These are phyloP conservation scores for Eutypa lata DNA, from an alignment of 2,329 filamentous ascomycete genomes.

Conservation along the genomic window DNA sequence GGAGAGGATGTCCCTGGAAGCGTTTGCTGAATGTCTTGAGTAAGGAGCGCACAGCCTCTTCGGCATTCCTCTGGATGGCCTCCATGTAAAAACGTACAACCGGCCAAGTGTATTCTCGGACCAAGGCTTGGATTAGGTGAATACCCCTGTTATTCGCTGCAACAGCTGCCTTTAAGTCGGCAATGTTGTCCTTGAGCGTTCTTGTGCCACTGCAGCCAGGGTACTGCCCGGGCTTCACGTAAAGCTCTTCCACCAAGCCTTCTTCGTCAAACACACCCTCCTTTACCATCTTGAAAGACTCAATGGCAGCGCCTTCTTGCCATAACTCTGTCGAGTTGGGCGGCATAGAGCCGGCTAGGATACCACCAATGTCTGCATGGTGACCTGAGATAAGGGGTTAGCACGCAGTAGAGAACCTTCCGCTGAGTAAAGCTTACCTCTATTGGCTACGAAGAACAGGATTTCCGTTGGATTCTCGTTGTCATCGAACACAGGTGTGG, in stretches of 20 bases:
- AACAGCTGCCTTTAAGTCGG: constrained; percentile 40
- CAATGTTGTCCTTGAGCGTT: constrained; percentile 37
- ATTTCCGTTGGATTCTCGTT: constrained; percentile 9
- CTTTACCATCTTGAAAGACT: constrained; percentile 33
- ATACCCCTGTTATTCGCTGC: constrained; percentile 40
- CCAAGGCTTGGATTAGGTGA: constrained; percentile 25
- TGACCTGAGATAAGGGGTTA: constrained; percentile 22
- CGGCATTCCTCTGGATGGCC: constrained; percentile 38
- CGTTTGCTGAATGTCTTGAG: constrained; percentile 25
- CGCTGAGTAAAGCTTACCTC: constrained; percentile 33
- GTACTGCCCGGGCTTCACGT: constrained; percentile 28
- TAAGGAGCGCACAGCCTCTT: constrained; percentile 29
- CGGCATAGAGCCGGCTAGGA: constrained; percentile 38
- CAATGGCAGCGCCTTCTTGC: constrained; percentile 40
- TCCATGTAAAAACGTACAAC: constrained; percentile 35
- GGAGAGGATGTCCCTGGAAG: constrained; percentile 45
- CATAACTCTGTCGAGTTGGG: constrained; percentile 37
- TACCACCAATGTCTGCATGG: constrained; percentile 26
- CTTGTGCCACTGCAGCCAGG: constrained; percentile 34
- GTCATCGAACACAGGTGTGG: constrained; percentile 14
- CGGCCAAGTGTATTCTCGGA: constrained; percentile 27
- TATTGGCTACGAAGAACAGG: constrained; percentile 19
- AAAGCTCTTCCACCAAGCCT: constrained; percentile 23
- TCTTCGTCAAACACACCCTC: constrained; percentile 31
- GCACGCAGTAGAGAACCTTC: constrained; percentile 16